phyloP scores from a whole-genome alignment of 805 yeast genomes.

The Saccharomyces kudriavzevii region DNA sequence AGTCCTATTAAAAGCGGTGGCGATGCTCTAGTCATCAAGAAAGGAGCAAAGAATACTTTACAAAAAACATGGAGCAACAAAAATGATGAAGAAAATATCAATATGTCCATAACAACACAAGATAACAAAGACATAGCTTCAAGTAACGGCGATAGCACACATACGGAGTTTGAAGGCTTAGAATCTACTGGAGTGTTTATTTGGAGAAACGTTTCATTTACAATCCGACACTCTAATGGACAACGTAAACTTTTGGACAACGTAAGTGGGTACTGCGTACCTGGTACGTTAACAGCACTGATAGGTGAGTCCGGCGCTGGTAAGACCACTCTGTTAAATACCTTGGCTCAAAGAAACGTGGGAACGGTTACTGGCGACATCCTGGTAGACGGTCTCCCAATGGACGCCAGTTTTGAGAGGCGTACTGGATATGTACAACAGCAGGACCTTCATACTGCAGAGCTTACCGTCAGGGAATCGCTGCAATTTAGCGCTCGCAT shows the following conservation, averaged over 20 bases:
- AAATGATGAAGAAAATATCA: conserved; percentile 7
- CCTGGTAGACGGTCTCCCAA: conserved; percentile 48
- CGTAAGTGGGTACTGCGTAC: conserved; percentile 70
- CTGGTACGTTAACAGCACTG: conserved; percentile 66
- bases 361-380: conserved; percentile 60
- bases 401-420: conserved; percentile 46
- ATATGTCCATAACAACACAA: conserved; percentile 6
- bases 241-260: conserved; percentile 47
- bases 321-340: conserved; percentile 61
- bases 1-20: conserved; percentile 26
- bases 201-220: conserved; percentile 65
- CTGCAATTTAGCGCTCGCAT: conserved; percentile 53
- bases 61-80: conserved; percentile 11
- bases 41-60: conserved; percentile 35
- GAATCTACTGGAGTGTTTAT: conserved; percentile 44
- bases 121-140: conserved; percentile 16
- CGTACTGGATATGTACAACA: conserved; percentile 66
- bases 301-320: conserved; percentile 76
- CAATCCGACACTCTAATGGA: conserved; percentile 50
- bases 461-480: conserved; percentile 65
- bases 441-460: conserved; percentile 57
- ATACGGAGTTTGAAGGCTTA: conserved; percentile 19
- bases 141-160: conserved; percentile 1
- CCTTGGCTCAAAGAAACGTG: conserved; percentile 55
- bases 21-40: conserved; percentile 41